Evolutionary conservation across 352 stramenopile species (phyloP), one percentile per base, ranked within the genome.

Genomic region (Pythium sp.): DNA sequence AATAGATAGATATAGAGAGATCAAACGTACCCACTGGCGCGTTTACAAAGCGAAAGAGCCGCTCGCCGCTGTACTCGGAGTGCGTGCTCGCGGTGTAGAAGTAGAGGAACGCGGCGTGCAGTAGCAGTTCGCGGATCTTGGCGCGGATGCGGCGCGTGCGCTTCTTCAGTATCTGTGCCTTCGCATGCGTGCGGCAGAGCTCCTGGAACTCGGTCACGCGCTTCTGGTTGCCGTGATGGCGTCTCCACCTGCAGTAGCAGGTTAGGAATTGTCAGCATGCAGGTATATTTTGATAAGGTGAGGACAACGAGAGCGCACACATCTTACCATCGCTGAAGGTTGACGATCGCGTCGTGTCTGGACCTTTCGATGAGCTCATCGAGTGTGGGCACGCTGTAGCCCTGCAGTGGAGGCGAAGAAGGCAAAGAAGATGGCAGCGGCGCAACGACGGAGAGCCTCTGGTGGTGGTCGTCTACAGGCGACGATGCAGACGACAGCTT

Each of bases 101-200:
- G 57, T 72, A 72, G 5, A 89, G 68, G 58, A 84, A 89, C 54
- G 82, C 36, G 15, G 77, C 41, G 20, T 89, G 78, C n/a, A 87
- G 51, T 59, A 73, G 49, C 58, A 89, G 77, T 20, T 82, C 78
- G 41, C 72, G 79, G 47, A 89, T 72, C 59, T 86, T 86, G 60
- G 69, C 67, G 38, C 76, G 75, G 28, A 84, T 75, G 57, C 74
- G 77, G 64, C 46, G 24, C 70, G 38, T 68, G 22, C 78, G 78
- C 57, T 76, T 74, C 26, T 58, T 70, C 9, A 58, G 58, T 11
- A 82, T 72, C 4, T 82, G 64, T 7, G 60, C 43, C n/a, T 76
- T 36, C 9, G 74, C 77, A 58, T 84, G 70, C 14, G 28, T n/a
- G 22, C 69, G 73, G 14, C 68, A 67, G 26, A 78, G 62, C 51